Evolutionary conservation across 352 stramenopile species (phyloP).

Genomic region (Peronospora farinosa): DNA sequence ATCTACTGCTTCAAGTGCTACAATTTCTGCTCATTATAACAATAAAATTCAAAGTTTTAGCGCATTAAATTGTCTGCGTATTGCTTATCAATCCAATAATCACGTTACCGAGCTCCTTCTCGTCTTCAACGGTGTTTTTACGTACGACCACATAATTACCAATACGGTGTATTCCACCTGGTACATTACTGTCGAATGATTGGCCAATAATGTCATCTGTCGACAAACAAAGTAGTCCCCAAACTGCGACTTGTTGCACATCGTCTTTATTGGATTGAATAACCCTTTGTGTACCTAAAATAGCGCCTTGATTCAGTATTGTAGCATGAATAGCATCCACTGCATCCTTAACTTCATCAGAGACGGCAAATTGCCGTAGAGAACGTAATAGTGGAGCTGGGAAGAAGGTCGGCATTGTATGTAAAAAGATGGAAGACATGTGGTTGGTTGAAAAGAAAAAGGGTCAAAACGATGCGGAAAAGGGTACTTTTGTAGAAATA

Average conservation of each 20-base stretch:
- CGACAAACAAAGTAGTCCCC: constrained; percentile 19
- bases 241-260: constrained; percentile 20
- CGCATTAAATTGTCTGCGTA: neutral
- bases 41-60: neutral
- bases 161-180: constrained; percentile 24
- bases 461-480: too few species aligned
- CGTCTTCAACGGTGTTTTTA: constrained; percentile 8
- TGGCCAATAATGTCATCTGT: constrained; percentile 7
- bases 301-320: constrained; percentile 11
- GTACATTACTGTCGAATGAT: constrained; percentile 19
- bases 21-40: constrained; percentile 8
- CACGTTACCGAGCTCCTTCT: constrained; percentile 16
- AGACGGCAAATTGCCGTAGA: constrained; percentile 27
- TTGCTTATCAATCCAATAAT: neutral
- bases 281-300: constrained; percentile 20
- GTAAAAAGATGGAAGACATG: neutral
- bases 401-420: constrained; percentile 18
- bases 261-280: constrained; percentile 7
- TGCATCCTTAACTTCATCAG: constrained; percentile 10
- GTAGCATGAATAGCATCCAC: constrained; percentile 4
- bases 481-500: too few species aligned
- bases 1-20: constrained; percentile 5
- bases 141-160: constrained; percentile 21
- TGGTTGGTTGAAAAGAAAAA: constrained; percentile 12
- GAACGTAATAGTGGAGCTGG: constrained; percentile 34